phyloP scores from a whole-genome alignment of 2,329 filamentous ascomycete genomes.

The Sporothrix pseudoabietina region DNA sequence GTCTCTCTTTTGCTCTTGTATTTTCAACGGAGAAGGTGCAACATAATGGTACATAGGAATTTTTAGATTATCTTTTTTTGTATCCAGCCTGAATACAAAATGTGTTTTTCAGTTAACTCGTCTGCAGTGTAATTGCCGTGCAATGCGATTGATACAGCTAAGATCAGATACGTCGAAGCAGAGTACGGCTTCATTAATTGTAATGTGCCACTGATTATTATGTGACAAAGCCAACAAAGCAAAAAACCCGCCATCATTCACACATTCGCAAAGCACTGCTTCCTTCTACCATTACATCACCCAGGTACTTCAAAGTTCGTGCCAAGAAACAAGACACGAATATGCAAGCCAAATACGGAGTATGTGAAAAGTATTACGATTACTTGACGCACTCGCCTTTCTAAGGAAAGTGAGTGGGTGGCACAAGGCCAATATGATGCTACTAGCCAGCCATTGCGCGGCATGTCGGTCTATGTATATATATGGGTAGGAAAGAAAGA shows the following conservation, averaged over 20 bases:
- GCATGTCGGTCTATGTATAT: neutral
- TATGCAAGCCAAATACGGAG: neutral
- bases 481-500: neutral
- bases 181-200: no score
- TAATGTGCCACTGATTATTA: no score
- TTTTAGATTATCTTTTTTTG: constrained; percentile 31
- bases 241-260: no score
- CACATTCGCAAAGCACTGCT: neutral
- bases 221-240: no score
- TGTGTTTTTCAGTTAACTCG: neutral
- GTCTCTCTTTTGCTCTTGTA: neutral
- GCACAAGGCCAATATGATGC: neutral
- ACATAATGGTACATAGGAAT: constrained; percentile 33
- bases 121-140: neutral
- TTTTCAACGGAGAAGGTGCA: constrained; percentile 10
- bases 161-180: no score
- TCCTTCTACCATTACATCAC: neutral
- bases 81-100: constrained; percentile 27
- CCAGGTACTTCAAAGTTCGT: no score
- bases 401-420: neutral
- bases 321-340: neutral
- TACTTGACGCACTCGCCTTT: neutral
- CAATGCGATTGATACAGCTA: no score
- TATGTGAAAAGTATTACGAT: neutral
- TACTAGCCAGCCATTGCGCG: neutral